These are phyloP conservation scores for Kodamaea nitidulidarum DNA, from an alignment of 805 yeast genomes.

Conservation along the genomic window DNA sequence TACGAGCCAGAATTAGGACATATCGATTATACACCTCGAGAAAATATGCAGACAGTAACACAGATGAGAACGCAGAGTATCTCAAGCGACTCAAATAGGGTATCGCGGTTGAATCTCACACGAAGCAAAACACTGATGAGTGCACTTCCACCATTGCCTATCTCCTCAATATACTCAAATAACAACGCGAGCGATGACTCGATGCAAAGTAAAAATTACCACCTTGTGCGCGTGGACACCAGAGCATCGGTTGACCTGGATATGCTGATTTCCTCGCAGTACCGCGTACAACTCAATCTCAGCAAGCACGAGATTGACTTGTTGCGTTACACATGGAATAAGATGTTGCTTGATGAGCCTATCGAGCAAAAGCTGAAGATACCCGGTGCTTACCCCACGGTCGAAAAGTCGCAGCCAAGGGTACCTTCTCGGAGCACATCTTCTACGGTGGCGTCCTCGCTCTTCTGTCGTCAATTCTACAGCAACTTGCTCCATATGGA, in stretches of 20 bases:
- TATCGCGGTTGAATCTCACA: constrained; percentile 12
- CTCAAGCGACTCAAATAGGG: constrained; percentile 6
- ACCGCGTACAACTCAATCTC: constrained; percentile 18
- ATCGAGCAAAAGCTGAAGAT: constrained; percentile 15
- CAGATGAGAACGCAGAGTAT: constrained; percentile 13
- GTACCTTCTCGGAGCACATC: constrained; percentile 2
- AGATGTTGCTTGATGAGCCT: constrained; percentile 35
- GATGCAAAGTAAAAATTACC: constrained; percentile 13
- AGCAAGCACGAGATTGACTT: constrained; percentile 39
- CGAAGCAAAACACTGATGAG: constrained; percentile 9
- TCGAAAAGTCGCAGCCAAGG: not conserved
- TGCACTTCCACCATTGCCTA: not conserved
- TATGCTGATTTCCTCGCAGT: constrained; percentile 14
- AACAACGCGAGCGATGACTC: constrained; percentile 9
- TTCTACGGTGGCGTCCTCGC: constrained; percentile 30
- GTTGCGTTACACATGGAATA: constrained; percentile 45
- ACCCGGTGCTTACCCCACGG: constrained; percentile 38
- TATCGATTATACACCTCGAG: too few relatives aligned
- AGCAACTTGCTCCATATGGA: constrained; percentile 60
- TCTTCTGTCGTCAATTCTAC: constrained; percentile 75
- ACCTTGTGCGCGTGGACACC: constrained; percentile 17
- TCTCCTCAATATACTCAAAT: constrained; percentile 7
- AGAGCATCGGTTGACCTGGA: constrained; percentile 13
- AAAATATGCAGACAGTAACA: constrained; percentile 12
- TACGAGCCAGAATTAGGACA: too few relatives aligned